These are phyloP conservation scores for Globisporangium acanthophoron DNA, from an alignment of 352 stramenopile species.

Conservation along the genomic window DNA sequence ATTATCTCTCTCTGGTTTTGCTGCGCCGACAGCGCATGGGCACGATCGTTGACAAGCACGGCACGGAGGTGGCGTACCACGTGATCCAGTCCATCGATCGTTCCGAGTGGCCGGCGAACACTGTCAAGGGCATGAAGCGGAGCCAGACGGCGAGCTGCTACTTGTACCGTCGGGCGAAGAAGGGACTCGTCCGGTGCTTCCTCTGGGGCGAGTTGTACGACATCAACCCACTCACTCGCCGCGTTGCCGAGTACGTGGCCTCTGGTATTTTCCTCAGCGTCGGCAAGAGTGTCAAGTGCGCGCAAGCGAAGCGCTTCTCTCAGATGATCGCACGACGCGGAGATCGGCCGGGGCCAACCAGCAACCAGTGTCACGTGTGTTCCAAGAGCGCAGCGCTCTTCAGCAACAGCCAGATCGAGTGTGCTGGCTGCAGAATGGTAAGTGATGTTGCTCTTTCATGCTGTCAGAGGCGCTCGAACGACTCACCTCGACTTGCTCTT, in stretches of 20 bases:
- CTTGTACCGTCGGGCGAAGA: constrained; percentile 19
- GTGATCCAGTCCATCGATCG: constrained; percentile 36
- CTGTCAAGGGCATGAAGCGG: constrained; percentile 24
- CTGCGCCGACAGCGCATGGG: constrained; percentile 20
- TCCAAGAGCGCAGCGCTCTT: constrained; percentile 16
- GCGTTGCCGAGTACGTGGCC: not conserved
- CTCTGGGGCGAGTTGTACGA: not conserved
- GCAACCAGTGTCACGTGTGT: constrained; percentile 13
- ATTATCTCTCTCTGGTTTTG: not conserved
- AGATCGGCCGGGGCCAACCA: not conserved
- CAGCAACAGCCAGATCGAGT: constrained; percentile 16
- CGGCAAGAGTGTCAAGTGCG: not conserved
- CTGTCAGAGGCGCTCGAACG: not conserved
- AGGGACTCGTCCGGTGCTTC: not conserved
- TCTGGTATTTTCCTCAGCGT: not conserved
- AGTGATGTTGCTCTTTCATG: not conserved
- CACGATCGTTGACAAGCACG: constrained; percentile 17
- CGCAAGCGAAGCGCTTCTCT: not conserved
- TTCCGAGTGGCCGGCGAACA: constrained; percentile 31
- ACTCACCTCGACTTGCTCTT: not conserved
- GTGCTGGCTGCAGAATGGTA: constrained; percentile 20
- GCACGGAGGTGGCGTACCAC: constrained; percentile 31
- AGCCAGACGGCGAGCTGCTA: constrained; percentile 29
- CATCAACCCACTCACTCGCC: not conserved
- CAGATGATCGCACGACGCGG: not conserved